Conservation (phyloP, 345 rosid species). For the Salix dunnii region DNA sequence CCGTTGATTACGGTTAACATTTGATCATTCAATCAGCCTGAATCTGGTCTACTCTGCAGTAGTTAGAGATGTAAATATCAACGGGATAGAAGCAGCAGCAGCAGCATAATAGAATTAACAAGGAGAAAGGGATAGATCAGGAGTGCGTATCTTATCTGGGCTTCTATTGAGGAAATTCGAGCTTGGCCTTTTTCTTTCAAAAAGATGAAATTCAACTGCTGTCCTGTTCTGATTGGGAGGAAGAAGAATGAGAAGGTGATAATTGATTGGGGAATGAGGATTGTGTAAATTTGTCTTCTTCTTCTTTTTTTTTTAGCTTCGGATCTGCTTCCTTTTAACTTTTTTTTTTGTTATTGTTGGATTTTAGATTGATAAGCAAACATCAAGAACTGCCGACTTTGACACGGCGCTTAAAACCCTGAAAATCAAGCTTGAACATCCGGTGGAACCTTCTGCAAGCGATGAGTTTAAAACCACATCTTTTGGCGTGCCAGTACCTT, state of each 20-base stretch:
- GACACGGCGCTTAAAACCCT: slow-evolving; percentile 33
- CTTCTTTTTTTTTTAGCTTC: not conserved
- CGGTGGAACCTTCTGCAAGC: slow-evolving; percentile 48
- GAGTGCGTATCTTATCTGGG: not conserved
- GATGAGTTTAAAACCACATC: slow-evolving; percentile 40
- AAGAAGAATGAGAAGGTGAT: slow-evolving; percentile 53
- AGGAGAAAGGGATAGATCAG: not conserved
- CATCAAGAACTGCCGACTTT: slow-evolving; percentile 22
- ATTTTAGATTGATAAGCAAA: slow-evolving; percentile 33
- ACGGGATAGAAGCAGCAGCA: not conserved
- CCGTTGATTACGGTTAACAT: slow-evolving; percentile 74
- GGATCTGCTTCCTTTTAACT: slow-evolving; percentile 1
- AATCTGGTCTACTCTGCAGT: slow-evolving; percentile 9
- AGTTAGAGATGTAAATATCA: slow-evolving; percentile 35
- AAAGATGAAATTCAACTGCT: slow-evolving; percentile 58
- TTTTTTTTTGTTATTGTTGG: not conserved
- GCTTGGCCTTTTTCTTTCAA: slow-evolving; percentile 3
- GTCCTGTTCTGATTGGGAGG: slow-evolving; percentile 23
- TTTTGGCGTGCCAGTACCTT: slow-evolving; percentile 30
- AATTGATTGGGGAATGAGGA: not conserved
- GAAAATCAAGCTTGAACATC: slow-evolving; percentile 49
- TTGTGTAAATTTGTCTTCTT: not conserved
- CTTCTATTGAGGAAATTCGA: slow-evolving; percentile 1
- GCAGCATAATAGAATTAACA: not conserved
- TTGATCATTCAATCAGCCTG: slow-evolving; percentile 4